phyloP scores from a whole-genome alignment of 805 yeast species.

The Starmerella geochares region DNA sequence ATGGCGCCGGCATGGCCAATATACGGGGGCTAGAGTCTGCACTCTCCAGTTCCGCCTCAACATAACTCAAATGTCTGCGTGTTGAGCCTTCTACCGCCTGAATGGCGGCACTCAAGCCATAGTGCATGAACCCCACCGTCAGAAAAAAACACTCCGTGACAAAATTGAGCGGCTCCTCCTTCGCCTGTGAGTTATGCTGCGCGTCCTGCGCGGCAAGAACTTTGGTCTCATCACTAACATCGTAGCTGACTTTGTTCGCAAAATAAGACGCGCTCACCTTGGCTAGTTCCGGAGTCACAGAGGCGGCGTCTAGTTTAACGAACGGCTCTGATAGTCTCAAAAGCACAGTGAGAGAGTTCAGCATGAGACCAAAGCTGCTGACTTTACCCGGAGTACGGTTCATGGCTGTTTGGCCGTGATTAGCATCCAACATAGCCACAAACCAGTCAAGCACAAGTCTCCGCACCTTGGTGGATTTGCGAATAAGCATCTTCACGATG shows the following conservation, averaged over 20 bases:
- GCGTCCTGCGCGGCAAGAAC: conserved; percentile 65
- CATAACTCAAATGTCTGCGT: conserved; percentile 37
- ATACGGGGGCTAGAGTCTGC: conserved; percentile 8
- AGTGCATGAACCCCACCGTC: conserved; percentile 68
- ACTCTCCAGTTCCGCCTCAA: conserved; percentile 26
- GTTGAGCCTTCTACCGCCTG: conserved; percentile 45
- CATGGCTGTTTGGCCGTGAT: conserved; percentile 73
- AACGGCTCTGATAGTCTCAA: conserved; percentile 76
- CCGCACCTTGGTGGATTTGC: conserved; percentile 62
- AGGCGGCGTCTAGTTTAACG: conserved; percentile 41
- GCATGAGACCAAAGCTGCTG: conserved; percentile 73
- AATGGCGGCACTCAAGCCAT: conserved; percentile 75
- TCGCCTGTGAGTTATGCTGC: conserved; percentile 31
- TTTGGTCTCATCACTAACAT: conserved; percentile 71
- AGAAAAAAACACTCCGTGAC: conserved; percentile 85
- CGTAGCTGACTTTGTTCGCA: conserved; percentile 43
- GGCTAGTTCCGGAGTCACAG: conserved; percentile 45
- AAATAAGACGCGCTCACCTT: conserved; percentile 69
- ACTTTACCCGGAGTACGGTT: conserved; percentile 59
- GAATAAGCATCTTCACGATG: conserved; percentile 60
- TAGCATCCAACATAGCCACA: conserved; percentile 62
- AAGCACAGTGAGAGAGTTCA: conserved; percentile 59
- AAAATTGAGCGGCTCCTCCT: conserved; percentile 53
- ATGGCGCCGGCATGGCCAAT: background rate
- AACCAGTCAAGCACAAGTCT: conserved; percentile 55